These are phyloP conservation scores for Zymoseptoria passerinii DNA, from an alignment of 2,329 filamentous ascomycete genomes.

Conservation along the genomic window DNA sequence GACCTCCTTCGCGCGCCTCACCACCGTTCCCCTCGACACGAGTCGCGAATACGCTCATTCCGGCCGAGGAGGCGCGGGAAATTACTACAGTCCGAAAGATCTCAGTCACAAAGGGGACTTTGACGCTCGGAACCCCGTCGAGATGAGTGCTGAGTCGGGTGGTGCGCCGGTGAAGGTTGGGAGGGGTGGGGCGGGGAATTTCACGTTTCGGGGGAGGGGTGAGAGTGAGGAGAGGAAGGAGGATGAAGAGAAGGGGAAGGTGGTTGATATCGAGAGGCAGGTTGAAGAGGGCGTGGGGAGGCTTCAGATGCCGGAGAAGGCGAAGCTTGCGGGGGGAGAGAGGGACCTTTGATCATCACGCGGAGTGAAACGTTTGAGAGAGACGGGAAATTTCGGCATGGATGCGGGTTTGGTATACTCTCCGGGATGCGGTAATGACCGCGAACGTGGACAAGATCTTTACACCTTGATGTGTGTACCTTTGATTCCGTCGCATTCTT, in stretches of 20 bases:
- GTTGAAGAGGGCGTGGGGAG: conserved; percentile 36
- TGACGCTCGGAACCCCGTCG: not conserved
- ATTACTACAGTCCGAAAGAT: conserved; percentile 38
- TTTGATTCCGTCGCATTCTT: too few species aligned
- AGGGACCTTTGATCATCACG: not conserved
- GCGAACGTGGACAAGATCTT: too few species aligned
- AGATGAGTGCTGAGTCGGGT: too few species aligned
- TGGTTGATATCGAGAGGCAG: conserved; percentile 23
- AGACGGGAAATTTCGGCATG: too few species aligned
- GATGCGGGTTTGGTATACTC: too few species aligned
- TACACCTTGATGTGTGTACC: too few species aligned
- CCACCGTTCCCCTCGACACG: conserved; percentile 7
- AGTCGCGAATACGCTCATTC: conserved; percentile 36
- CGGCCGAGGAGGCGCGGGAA: conserved; percentile 40
- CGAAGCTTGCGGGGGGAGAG: conserved; percentile 27
- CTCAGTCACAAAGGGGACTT: conserved; percentile 35
- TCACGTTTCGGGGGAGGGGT: conserved; percentile 29
- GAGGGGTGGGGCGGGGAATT: conserved; percentile 42
- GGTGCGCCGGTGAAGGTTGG: conserved; percentile 19
- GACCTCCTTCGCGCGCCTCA: conserved; percentile 8
- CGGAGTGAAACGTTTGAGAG: too few species aligned
- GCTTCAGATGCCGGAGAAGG: conserved; percentile 34
- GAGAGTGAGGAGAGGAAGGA: conserved; percentile 26
- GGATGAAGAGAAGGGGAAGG: conserved; percentile 20
- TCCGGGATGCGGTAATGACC: too few species aligned